Conservation (phyloP, 371 early-diverging fungal genomes). For the Lichtheimia ramosa region DNA sequence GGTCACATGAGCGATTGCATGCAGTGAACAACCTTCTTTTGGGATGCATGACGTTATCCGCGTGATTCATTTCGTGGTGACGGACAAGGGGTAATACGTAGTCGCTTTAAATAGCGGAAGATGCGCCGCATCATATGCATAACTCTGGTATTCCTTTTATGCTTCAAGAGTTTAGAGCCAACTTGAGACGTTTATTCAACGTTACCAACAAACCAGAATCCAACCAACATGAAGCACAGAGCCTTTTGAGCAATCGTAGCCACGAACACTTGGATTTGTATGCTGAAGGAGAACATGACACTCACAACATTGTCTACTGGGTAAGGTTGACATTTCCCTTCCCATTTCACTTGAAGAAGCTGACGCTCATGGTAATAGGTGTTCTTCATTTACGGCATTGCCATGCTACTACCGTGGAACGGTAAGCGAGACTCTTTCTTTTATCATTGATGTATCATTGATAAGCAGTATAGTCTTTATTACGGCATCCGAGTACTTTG, state of each 20-base stretch:
- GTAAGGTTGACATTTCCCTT: slow-evolving; percentile 2
- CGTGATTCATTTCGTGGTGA: too few relatives aligned
- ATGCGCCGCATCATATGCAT: too few relatives aligned
- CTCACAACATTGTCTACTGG: slow-evolving; percentile 27
- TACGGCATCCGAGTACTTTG: slow-evolving; percentile 75
- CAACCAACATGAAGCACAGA: slow-evolving; percentile 8
- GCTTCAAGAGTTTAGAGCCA: slow-evolving; percentile 8
- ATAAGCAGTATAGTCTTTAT: slow-evolving; percentile 59
- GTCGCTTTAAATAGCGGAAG: too few relatives aligned
- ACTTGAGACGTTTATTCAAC: background rate
- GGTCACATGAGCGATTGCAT: too few relatives aligned
- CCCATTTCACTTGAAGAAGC: background rate
- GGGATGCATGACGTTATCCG: too few relatives aligned
- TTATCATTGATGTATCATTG: background rate
- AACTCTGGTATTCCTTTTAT: background rate
- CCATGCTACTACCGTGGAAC: slow-evolving; percentile 83
- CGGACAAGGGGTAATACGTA: too few relatives aligned
- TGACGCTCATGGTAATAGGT: slow-evolving; percentile 27
- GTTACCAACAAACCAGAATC: slow-evolving; percentile 4
- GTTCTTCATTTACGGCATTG: slow-evolving; percentile 72
- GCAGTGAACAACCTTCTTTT: too few relatives aligned
- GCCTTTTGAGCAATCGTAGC: slow-evolving; percentile 11
- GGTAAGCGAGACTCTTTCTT: slow-evolving; percentile 37
- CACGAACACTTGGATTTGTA: slow-evolving; percentile 11
- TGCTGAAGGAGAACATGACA: slow-evolving; percentile 17